Evolutionary conservation across 352 stramenopile species (phyloP).

Genomic region (Blastocystis sp.): DNA sequence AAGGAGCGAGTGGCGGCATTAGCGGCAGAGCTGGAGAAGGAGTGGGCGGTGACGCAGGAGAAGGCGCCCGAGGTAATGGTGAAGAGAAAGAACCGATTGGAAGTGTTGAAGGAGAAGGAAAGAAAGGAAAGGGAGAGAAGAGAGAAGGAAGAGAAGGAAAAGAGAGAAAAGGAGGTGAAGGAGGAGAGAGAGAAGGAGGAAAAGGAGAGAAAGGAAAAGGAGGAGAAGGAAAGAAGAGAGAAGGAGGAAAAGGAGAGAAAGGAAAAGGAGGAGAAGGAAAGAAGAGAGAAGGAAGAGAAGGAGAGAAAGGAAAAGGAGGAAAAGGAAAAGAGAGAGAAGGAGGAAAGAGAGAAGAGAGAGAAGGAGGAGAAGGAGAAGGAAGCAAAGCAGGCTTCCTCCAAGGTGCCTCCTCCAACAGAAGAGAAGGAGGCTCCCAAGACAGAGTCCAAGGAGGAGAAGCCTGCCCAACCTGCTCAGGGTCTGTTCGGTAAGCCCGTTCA

Average conservation of each 20-base stretch:
- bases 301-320: neutral
- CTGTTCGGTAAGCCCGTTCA: neutral
- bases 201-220: neutral
- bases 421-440: neutral
- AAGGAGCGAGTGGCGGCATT: neutral
- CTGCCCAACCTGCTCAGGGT: neutral
- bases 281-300: neutral
- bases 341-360: neutral
- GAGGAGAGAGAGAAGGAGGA: neutral
- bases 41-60: neutral
- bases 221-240: neutral
- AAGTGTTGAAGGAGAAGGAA: neutral
- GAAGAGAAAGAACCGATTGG: slow-evolving; percentile 25
- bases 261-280: slow-evolving; percentile 1
- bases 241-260: neutral
- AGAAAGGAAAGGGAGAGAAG: neutral
- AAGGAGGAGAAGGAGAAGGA: neutral
- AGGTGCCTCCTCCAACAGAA: neutral
- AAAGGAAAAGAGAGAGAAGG: neutral
- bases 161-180: neutral
- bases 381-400: neutral
- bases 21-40: neutral
- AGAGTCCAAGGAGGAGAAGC: neutral
- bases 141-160: neutral
- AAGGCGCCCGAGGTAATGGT: neutral